Conservation (phyloP, 2,329 filamentous ascomycete genomes). For the Apiospora kogelbergensis region DNA sequence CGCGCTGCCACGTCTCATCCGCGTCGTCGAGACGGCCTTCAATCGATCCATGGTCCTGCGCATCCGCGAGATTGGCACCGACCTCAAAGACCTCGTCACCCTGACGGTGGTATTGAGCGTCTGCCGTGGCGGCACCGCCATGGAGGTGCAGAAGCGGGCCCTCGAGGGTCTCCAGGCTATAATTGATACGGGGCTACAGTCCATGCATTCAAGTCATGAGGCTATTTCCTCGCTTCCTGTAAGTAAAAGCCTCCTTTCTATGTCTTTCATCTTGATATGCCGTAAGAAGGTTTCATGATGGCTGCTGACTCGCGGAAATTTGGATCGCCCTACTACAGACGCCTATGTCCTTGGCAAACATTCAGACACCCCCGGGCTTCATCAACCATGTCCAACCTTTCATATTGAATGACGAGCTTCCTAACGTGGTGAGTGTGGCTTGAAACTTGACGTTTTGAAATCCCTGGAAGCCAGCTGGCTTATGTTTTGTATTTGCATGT, state of each 20-base stretch:
- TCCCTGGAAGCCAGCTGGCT: neutral
- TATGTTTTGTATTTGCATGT: neutral
- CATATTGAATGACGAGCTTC: conserved; percentile 24
- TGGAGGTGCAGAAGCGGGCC: conserved; percentile 43
- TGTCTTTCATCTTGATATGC: neutral
- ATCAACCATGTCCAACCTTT: conserved; percentile 25
- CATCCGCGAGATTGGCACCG: conserved; percentile 46
- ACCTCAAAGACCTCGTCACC: conserved; percentile 49
- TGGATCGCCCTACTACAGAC: neutral
- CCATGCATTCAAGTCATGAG: conserved; percentile 43
- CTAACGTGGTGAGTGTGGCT: conserved; percentile 22
- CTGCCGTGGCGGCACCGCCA: conserved; percentile 38
- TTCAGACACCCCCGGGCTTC: conserved; percentile 20
- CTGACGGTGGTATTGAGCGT: conserved; percentile 48
- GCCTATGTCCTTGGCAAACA: conserved; percentile 20
- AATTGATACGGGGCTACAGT: conserved; percentile 45
- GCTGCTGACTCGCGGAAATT: neutral
- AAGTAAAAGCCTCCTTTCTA: conserved; percentile 12
- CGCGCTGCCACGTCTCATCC: conserved; percentile 24
- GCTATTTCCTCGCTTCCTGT: conserved; percentile 31
- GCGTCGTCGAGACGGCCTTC: conserved; percentile 45
- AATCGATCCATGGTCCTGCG: conserved; percentile 40
- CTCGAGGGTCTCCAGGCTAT: conserved; percentile 40
- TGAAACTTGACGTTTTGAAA: neutral
- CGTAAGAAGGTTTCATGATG: neutral